These are phyloP conservation scores for Boletus smithii DNA, from an alignment of 1,284 basidiomycete genomes.

Conservation along the genomic window DNA sequence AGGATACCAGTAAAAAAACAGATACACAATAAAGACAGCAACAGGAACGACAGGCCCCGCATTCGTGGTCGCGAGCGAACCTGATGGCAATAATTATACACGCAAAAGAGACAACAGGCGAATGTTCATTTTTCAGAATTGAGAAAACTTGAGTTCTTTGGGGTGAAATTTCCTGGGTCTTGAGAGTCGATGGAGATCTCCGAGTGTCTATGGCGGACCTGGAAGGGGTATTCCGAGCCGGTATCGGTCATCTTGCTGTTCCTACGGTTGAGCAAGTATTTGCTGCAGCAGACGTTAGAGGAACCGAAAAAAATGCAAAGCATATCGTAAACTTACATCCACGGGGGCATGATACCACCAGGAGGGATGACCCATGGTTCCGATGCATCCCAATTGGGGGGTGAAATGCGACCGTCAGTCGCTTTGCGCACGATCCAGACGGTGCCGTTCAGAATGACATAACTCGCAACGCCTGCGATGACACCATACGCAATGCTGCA, in stretches of 20 bases:
- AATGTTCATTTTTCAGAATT: constrained; percentile 30
- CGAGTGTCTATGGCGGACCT: constrained; percentile 32
- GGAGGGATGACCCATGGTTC: constrained; percentile 70
- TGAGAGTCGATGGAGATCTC: constrained; percentile 34
- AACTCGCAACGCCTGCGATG: constrained; percentile 74
- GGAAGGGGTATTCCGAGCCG: constrained; percentile 27
- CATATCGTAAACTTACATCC: constrained; percentile 49
- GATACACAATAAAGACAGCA: constrained; percentile 31
- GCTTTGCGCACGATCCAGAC: constrained; percentile 58
- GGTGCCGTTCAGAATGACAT: constrained; percentile 72
- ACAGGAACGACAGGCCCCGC: constrained; percentile 19
- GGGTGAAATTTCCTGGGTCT: constrained; percentile 23
- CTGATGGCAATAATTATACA: constrained; percentile 8
- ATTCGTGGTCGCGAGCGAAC: constrained; percentile 18
- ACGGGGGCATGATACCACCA: constrained; percentile 65
- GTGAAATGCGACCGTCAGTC: constrained; percentile 59
- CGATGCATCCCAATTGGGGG: constrained; percentile 60
- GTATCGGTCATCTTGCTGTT: constrained; percentile 2
- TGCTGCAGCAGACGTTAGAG: constrained; percentile 17
- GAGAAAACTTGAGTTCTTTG: constrained; percentile 28
- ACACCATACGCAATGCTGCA: constrained; percentile 85
- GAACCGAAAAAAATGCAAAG: neutral
- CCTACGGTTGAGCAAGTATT: constrained; percentile 20
- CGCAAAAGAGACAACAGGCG: neutral
- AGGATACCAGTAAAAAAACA: constrained; percentile 4